Evolutionary conservation across 331 rosid genomes (phyloP), one percentile per base, ranked within the genome.

Genomic region (Pyrus hybrid): DNA sequence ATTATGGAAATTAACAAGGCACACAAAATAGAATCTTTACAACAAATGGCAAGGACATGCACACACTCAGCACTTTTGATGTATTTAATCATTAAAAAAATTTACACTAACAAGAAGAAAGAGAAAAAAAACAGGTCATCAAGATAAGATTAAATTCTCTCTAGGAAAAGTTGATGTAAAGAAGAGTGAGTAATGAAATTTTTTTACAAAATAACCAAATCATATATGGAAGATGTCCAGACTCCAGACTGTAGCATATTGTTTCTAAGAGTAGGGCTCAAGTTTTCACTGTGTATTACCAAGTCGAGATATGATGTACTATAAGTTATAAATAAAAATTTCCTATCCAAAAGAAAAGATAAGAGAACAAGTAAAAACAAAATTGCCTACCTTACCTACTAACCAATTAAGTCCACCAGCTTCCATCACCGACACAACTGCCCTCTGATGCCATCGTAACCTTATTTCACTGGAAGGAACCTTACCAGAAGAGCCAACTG

Each of bases 341-440:
- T 67, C 47, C 56, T 4, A 13, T 26, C 23, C 7, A 10, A 9
- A 30, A 30, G 21, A 32, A 64, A 62, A 53, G 32, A 25, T 8
- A 62, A 70, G 68, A 58, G 67, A 79, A 80, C 75, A 51, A 65
- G 78, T 22, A 63, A 74, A 76, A 74, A 86, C 78, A 76, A 77
- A 89, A 69, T 71, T 86, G 91, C 99, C 86, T 88, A 92, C 99
- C 99, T 95, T 95, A 95, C 99, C 99, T 95, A 95, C 97, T 91
- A 95, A 95, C 99, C 99, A 95, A 85, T 95, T 95, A 78, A 90
- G 91, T 67, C 97, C 97, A 76, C 99, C 99, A 80, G 99, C 96
- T 88, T 95, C 97, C 97, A 95, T 95, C 93, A 95, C 85, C 25
- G 91, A 95, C 80, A 90, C 87, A 85, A 90, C 85, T 71, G 99